These are phyloP conservation scores for Fusarium compactum DNA, from an alignment of 2,329 filamentous ascomycete genomes.

Conservation along the genomic window DNA sequence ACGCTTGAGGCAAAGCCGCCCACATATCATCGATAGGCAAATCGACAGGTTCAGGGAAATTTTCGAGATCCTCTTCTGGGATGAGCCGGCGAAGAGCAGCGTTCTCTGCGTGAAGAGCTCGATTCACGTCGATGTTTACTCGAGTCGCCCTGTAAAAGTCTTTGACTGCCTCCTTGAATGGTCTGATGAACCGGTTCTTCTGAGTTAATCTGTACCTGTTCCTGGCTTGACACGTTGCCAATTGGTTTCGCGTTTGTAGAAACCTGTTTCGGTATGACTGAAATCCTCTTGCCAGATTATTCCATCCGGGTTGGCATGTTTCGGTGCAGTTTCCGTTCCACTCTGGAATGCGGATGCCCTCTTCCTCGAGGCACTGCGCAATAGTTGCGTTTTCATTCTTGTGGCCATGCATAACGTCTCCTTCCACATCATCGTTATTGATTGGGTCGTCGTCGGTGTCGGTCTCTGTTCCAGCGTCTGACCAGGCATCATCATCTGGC, in stretches of 20 bases:
- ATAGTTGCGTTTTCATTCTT: not conserved
- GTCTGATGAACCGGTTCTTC: fast-evolving
- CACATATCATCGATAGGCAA: not conserved
- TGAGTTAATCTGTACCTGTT: not conserved
- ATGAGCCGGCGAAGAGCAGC: not conserved
- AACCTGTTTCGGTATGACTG: not conserved
- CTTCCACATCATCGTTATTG: not conserved
- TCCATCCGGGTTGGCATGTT: constrained; percentile 13
- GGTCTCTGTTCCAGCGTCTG: not conserved
- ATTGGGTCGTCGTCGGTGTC: not conserved
- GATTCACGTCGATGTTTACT: not conserved
- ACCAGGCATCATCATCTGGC: not conserved
- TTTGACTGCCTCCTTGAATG: not conserved
- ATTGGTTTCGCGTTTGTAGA: not conserved
- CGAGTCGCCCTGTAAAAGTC: not conserved
- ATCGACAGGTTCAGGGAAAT: not conserved
- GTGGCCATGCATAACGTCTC: fast-evolving
- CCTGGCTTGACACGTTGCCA: not conserved
- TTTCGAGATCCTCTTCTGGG: not conserved
- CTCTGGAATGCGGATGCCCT: not conserved
- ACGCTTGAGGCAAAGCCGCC: not conserved
- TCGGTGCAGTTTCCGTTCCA: not conserved
- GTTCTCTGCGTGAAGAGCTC: not conserved
- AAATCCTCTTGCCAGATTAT: fast-evolving
- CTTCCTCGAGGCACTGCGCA: not conserved